Evolutionary conservation across 345 rosid species (phyloP).

Genomic region (Syzygium grande): DNA sequence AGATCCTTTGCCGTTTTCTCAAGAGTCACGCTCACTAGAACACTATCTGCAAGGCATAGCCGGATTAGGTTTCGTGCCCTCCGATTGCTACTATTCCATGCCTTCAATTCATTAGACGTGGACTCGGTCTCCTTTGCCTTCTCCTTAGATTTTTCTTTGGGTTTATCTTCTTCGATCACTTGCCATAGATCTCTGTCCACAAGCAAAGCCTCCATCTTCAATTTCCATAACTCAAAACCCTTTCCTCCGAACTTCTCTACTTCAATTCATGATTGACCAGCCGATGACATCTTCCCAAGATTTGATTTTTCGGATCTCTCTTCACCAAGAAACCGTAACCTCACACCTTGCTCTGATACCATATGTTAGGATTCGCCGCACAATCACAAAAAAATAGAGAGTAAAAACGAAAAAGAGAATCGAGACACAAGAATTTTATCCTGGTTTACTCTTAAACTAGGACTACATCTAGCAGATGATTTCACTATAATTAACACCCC

Average conservation of each 20-base stretch:
- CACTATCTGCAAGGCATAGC: neutral
- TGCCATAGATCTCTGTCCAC: neutral
- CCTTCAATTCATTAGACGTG: neutral
- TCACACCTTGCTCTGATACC: neutral
- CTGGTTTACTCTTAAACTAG: fast-evolving
- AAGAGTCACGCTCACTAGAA: neutral
- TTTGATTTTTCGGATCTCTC: neutral
- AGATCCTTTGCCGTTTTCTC: neutral
- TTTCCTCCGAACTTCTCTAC: neutral
- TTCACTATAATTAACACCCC: neutral
- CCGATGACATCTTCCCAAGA: neutral
- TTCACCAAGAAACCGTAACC: neutral
- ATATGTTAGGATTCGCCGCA: neutral
- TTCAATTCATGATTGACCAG: neutral
- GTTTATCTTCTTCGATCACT: neutral
- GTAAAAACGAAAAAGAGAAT: neutral
- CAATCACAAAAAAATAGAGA: neutral
- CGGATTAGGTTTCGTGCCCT: fast-evolving
- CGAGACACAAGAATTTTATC: neutral
- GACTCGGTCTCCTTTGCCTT: neutral
- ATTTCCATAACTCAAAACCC: neutral
- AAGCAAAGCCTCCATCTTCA: neutral
- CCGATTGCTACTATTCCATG: neutral
- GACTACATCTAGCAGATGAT: neutral
- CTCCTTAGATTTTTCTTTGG: neutral